Evolutionary conservation across 129 eudicot species (phyloP), one percentile per base, ranked within the genome.

Genomic region (Daucus carota): DNA sequence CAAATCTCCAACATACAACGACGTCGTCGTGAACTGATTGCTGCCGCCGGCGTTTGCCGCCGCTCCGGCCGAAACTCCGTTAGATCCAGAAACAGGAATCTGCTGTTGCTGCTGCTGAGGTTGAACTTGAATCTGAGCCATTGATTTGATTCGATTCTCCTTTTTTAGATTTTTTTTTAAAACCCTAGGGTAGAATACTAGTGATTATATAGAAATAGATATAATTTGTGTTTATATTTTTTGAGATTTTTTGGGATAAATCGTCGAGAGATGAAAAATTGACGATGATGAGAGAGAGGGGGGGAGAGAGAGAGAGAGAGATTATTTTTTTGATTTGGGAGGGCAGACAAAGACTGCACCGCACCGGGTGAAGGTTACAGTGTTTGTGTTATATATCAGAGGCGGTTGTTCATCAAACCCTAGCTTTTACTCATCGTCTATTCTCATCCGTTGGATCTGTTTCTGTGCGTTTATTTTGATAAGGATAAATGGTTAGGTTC

Each of bases 1-100:
- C 78, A 91, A 82, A 72, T 88, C 95, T 45, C 95, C 92, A 7
- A 91, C 95, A 50, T 91, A 91, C 46, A 91, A 76, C 81, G 97
- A 88, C 75, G 93, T 88, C 81, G 92, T 65, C 66, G 38, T 78
- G 47, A 84, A 83, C 69, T 82, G 78, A 26, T 77, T 82, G 28
- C 80, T 79, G 22, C 74, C 83, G 46, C 78, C 83, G 20, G 60
- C 79, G 12, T 26, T 80, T 48, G 73, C 48, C 57, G 68, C 85
- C 11, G 81, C 57, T 71, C 76, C 76, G 43, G 52, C 78, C 76
- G 78, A 54, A 34, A 75, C 83, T 17, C 80, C 88, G n/a, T 84
- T 87, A 41, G 86, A 81, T 54, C 85, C 83, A 31, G 86, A 63
- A 22, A 80, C 84, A 54, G 82, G 65, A 48, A 69, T 72, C 78